phyloP scores from a whole-genome alignment of 208 protist genomes.

The Herpetomonas tarakana region DNA sequence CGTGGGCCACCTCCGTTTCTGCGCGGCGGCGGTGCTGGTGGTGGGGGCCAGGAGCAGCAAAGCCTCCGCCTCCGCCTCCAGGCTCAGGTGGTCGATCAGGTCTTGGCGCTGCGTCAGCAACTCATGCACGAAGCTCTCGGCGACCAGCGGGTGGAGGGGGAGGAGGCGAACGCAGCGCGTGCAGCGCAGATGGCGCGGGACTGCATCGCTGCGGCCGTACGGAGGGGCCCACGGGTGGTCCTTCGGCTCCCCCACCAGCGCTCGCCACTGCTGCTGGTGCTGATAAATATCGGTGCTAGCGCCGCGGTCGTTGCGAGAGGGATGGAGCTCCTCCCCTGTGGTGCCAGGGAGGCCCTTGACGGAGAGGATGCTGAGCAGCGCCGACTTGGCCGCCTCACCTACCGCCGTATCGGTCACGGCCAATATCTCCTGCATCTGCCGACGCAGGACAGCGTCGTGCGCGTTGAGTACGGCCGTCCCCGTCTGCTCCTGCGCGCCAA shows the following conservation, averaged over 20 bases:
- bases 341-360: not conserved
- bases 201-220: constrained; percentile 25
- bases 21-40: not conserved
- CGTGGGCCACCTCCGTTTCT: too few relatives aligned
- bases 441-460: constrained; percentile 18
- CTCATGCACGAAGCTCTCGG: constrained; percentile 59
- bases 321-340: not conserved
- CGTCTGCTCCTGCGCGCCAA: constrained; percentile 6
- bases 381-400: constrained; percentile 17
- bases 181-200: constrained; percentile 56
- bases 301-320: too few relatives aligned
- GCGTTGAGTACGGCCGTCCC: constrained; percentile 13
- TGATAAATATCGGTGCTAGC: too few relatives aligned
- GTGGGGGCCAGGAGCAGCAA: not conserved
- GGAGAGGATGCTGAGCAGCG: constrained; percentile 26
- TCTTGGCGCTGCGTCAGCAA: constrained; percentile 52
- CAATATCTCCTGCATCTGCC: constrained; percentile 34
- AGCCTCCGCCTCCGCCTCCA: constrained; percentile 1
- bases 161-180: constrained; percentile 22
- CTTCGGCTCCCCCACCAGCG: not conserved
- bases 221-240: constrained; percentile 29
- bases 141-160: constrained; percentile 52
- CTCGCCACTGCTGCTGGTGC: too few relatives aligned
- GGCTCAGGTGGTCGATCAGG: constrained; percentile 1
- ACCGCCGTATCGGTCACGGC: constrained; percentile 19